Evolutionary conservation across 495 filamentous ascomycete species (phyloP), one percentile per base, ranked within the genome.

Genomic region (Aspergillus heteromorphus): DNA sequence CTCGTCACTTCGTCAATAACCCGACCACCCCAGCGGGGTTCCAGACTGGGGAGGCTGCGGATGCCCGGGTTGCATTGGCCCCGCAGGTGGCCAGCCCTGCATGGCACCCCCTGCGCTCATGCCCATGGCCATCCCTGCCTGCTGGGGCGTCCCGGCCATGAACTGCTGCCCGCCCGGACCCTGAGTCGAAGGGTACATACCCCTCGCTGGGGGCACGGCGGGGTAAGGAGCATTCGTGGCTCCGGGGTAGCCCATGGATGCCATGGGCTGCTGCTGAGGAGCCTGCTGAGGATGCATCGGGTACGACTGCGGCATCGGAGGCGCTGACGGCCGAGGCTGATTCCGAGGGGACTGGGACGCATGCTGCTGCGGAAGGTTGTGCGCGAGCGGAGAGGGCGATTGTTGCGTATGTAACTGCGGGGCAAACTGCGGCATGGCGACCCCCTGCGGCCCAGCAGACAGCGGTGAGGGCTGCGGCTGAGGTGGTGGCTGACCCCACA

Each of bases 211-310:
- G 8, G 58, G 48, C 65, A 77, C 73, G 21, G 57, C 56, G 31
- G 67, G 69, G 55, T 74, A 77, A 9, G 64, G 68, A 13, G 67
- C 64, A 2, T 66, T 65, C 4, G 61, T 59, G 27, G 62, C 70
- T 11, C 70, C 70, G 4, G 72, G 71, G 54, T 65, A 75, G 36
- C 64, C 69, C 71, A 77, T 59, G 59, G 72, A 54, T 69, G 75
- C 49, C 71, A 73, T 71, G 48, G 79, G 75, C 59, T 84, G 80
- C 64, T 86, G 79, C 65, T 86, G 84, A 38, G 82, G 74, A 68
- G 81, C 56, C 58, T 79, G 69, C 65, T 76, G 57, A 72, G 81
- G 71, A 45, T 78, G 78, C 60, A 83, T 73, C 48, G 75, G 73
- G 52, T 67, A 77, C 10, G 66, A 66, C 56, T 77, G 73, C 10